Evolutionary conservation across 768 basidiomycete species (phyloP).

Genomic region (Suillus decipiens): DNA sequence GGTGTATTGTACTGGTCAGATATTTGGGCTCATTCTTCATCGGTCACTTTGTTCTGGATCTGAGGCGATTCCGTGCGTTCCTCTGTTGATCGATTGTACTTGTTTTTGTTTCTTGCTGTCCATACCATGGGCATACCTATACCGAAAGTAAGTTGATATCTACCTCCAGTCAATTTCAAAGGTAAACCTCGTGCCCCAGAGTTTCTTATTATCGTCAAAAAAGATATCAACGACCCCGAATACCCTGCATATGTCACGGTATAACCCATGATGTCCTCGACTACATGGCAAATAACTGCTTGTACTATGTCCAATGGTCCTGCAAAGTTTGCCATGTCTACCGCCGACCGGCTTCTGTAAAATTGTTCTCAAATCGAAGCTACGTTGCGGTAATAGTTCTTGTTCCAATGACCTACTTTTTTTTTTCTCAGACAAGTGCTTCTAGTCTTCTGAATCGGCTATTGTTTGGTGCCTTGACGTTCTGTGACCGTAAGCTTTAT

Average conservation of each 20-base stretch:
- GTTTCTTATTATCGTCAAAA: slow-evolving; percentile 13
- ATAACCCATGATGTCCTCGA: slow-evolving; percentile 17
- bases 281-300: slow-evolving; percentile 38
- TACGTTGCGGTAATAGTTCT: background rate
- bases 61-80: slow-evolving; percentile 39
- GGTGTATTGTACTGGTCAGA: slow-evolving; percentile 74
- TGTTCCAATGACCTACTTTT: background rate
- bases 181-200: slow-evolving; percentile 4
- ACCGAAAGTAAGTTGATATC: slow-evolving; percentile 33
- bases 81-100: slow-evolving; percentile 40
- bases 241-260: background rate
- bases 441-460: slow-evolving; percentile 71
- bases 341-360: slow-evolving; percentile 43
- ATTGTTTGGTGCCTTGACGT: slow-evolving; percentile 67
- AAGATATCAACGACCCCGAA: slow-evolving; percentile 1
- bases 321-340: slow-evolving; percentile 43
- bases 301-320: slow-evolving; percentile 47
- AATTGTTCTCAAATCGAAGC: slow-evolving; percentile 29
- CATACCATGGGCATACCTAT: slow-evolving; percentile 34
- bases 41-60: slow-evolving; percentile 44
- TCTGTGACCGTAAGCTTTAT: slow-evolving; percentile 45
- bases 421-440: slow-evolving; percentile 52
- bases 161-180: slow-evolving; percentile 2
- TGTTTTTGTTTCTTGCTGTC: slow-evolving; percentile 33
- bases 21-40: slow-evolving; percentile 70